Evolutionary conservation across 2,329 filamentous ascomycete genomes (phyloP).

Genomic region (Ceratocystis destructans): DNA sequence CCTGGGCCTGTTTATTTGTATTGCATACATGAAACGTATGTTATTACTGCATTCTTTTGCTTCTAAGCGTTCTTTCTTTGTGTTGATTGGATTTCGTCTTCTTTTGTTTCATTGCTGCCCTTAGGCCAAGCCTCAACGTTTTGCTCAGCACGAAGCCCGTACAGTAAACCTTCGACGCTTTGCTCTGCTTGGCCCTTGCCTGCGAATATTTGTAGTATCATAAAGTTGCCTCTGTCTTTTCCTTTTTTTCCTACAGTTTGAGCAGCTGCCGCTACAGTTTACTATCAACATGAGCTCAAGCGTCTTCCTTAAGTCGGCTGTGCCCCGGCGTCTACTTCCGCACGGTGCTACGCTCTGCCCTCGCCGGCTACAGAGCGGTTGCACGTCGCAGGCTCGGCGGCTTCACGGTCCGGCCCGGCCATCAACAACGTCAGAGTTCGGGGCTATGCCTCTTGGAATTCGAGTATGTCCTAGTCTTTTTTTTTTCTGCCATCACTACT

Average conservation of each 20-base stretch:
- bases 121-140: no score
- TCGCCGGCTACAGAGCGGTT: constrained; percentile 31
- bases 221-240: not conserved
- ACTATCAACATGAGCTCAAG: constrained; percentile 34
- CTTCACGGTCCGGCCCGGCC: constrained; percentile 21
- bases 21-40: not conserved
- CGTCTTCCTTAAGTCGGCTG: constrained; percentile 34
- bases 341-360: constrained; percentile 30
- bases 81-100: not conserved
- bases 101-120: no score
- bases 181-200: no score
- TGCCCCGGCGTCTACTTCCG: constrained; percentile 34
- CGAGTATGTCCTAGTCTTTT: not conserved
- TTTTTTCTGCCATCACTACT: not conserved
- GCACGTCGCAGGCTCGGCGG: constrained; percentile 26
- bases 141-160: no score
- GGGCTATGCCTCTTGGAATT: not conserved
- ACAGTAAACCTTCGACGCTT: no score
- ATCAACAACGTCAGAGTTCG: constrained; percentile 7
- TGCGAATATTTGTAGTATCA: no score
- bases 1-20: not conserved
- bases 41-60: constrained; percentile 10
- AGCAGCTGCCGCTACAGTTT: not conserved
- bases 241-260: not conserved
- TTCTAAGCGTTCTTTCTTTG: not conserved